Conservation (phyloP, 2,329 filamentous ascomycete genomes). For the Colletotrichum sp. region DNA sequence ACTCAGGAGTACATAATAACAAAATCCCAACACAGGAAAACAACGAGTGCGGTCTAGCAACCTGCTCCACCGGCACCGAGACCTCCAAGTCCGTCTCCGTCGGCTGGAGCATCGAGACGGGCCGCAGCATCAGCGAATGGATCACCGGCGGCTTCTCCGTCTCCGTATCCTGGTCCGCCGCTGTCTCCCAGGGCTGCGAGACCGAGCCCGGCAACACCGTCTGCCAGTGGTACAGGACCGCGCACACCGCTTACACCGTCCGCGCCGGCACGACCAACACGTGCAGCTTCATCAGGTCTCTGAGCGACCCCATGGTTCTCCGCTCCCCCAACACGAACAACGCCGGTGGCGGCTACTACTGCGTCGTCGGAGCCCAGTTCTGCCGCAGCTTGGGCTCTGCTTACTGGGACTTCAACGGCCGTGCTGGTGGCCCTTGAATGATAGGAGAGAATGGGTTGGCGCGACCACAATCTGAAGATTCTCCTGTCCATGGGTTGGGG, state of each 20-base stretch:
- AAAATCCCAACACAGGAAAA: neutral
- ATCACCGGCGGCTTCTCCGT: neutral
- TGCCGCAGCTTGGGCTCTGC: neutral
- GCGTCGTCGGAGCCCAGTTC: neutral
- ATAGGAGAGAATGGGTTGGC: neutral
- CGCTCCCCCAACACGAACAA: neutral
- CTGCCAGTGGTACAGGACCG: neutral
- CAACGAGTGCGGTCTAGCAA: neutral
- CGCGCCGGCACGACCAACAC: neutral
- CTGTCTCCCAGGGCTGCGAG: neutral
- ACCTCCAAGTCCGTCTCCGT: neutral
- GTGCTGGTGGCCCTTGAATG: neutral
- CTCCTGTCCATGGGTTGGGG: neutral
- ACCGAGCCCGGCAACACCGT: neutral
- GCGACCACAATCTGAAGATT: fast-evolving
- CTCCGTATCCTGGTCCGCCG: neutral
- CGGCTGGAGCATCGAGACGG: neutral
- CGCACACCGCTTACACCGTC: neutral
- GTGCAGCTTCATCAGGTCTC: neutral
- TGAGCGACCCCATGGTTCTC: neutral
- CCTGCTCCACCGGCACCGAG: neutral
- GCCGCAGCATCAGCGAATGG: neutral
- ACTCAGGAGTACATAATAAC: fast-evolving
- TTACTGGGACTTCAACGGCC: neutral
- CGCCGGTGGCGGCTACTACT: neutral